Conservation (phyloP, 225 moss, liverwort and hornwort genomes). For the Straminergon stramineum region DNA sequence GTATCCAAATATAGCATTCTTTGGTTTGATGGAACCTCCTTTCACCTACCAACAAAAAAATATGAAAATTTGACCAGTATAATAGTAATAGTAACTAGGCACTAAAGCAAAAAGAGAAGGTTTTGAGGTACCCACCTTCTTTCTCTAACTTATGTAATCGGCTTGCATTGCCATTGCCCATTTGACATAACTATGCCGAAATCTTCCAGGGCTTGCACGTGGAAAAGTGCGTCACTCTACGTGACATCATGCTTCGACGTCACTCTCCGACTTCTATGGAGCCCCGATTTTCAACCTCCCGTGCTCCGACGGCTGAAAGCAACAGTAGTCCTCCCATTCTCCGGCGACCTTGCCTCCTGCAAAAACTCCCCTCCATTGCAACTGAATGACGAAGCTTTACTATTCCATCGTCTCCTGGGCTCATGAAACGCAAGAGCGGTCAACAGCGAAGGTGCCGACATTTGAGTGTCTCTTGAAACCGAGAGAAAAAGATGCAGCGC, state of each 20-base stretch:
- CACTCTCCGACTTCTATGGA: neutral
- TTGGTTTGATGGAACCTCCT: neutral
- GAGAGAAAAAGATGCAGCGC: neutral
- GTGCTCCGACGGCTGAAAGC: neutral
- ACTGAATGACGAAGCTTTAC: neutral
- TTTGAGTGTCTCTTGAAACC: neutral
- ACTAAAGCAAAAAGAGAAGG: rapidly evolving
- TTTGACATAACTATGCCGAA: neutral
- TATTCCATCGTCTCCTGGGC: neutral
- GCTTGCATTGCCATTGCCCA: neutral
- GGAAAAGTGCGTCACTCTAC: neutral
- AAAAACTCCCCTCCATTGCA: neutral
- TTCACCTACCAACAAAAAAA: neutral
- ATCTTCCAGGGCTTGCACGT: neutral
- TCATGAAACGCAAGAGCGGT: neutral
- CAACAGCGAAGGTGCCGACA: neutral
- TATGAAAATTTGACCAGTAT: neutral
- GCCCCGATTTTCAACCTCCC: neutral
- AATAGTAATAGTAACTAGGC: neutral
- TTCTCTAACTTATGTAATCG: neutral
- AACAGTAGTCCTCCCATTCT: neutral
- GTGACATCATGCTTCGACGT: neutral
- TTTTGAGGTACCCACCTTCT: neutral
- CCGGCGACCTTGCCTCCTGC: neutral
- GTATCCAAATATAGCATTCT: too few species aligned